phyloP scores from a whole-genome alignment of 1,139 yeast genomes.

The Suhomyces wounanorum region DNA sequence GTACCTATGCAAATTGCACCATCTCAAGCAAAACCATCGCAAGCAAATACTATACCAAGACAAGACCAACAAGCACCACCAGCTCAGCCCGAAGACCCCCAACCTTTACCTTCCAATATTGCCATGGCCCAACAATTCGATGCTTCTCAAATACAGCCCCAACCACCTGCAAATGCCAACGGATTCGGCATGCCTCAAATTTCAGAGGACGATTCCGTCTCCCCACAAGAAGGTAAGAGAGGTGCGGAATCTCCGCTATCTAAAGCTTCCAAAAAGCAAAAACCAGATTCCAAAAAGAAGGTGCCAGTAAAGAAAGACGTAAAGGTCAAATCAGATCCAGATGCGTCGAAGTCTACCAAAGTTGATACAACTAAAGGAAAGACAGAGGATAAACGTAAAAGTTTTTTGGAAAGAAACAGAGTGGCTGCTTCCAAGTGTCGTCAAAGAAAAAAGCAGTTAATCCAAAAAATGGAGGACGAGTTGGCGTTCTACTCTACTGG shows the following conservation, averaged over 20 bases:
- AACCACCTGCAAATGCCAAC: constrained; percentile 1
- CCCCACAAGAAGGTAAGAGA: constrained; percentile 14
- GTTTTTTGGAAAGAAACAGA: constrained; percentile 85
- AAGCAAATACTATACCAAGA: not conserved
- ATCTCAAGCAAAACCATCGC: not conserved
- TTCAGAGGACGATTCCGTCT: constrained; percentile 4
- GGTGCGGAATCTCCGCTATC: constrained; percentile 11
- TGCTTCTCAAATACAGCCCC: not conserved
- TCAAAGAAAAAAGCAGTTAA: constrained; percentile 88
- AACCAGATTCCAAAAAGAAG: constrained; percentile 11
- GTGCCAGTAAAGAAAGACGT: constrained; percentile 1
- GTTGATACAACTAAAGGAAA: not conserved
- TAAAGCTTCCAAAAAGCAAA: constrained; percentile 13
- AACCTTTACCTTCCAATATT: not conserved
- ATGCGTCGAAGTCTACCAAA: not conserved
- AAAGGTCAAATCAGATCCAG: constrained; percentile 13
- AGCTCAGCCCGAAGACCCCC: not conserved
- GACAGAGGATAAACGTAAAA: constrained; percentile 69
- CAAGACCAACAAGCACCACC: not conserved
- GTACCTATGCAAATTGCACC: not conserved
- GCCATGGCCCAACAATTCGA: not conserved
- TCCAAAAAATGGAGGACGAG: constrained; percentile 80
- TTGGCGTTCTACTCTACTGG: constrained; percentile 67
- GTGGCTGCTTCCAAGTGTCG: constrained; percentile 96
- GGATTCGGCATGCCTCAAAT: constrained; percentile 8